phyloP scores from a whole-genome alignment of 345 rosid genomes.

The Ceriops decandra region DNA sequence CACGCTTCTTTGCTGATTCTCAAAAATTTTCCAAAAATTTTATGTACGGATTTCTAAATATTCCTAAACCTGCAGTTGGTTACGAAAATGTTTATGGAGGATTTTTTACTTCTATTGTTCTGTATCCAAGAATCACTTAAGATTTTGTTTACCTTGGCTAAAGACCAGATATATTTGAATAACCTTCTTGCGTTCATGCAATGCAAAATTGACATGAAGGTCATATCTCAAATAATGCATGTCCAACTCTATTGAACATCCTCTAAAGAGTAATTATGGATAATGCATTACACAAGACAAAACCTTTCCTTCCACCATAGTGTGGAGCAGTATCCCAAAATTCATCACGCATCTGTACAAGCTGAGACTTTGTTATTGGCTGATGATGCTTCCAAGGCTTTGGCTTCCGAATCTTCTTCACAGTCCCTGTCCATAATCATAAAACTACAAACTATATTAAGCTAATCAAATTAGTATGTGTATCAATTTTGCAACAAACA shows the following conservation, averaged over 20 bases:
- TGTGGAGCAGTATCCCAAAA: constrained; percentile 99
- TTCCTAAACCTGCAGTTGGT: neutral
- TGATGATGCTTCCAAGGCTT: constrained; percentile 86
- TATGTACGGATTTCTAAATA: too few relatives aligned
- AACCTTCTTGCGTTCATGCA: neutral
- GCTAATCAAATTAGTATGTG: neutral
- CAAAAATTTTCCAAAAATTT: neutral
- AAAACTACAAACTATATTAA: constrained; percentile 1
- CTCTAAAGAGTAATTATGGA: neutral
- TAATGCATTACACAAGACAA: neutral
- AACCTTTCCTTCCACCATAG: constrained; percentile 86
- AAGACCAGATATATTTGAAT: too few relatives aligned
- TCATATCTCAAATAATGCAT: neutral
- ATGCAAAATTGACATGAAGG: neutral
- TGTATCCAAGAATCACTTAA: neutral
- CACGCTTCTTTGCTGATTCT: neutral
- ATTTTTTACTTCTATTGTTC: neutral
- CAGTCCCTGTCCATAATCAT: constrained; percentile 35
- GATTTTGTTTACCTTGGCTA: too few relatives aligned
- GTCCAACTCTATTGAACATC: neutral
- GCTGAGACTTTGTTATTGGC: constrained; percentile 67
- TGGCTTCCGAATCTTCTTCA: constrained; percentile 78
- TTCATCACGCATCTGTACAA: constrained; percentile 75
- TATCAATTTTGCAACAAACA: neutral
- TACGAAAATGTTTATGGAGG: neutral